Evolutionary conservation across 345 rosid species (phyloP).

Genomic region (Cardamine resedifolia): DNA sequence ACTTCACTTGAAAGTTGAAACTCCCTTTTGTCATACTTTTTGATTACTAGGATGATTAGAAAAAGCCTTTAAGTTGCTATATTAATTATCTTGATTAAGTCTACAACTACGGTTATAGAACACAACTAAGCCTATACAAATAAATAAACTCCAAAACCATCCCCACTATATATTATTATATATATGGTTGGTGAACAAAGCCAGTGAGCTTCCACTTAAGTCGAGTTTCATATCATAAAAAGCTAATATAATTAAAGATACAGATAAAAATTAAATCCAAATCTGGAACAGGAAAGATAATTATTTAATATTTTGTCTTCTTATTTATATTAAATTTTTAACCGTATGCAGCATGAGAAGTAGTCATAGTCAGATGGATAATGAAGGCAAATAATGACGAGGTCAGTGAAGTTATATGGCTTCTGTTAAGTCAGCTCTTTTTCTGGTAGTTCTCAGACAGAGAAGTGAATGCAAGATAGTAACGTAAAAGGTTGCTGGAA

Average conservation of each 20-base stretch:
- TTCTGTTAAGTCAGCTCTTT: not conserved
- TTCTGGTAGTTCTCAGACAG: slow-evolving; percentile 1
- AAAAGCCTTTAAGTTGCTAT: not conserved
- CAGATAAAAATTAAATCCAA: not conserved
- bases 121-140: not conserved
- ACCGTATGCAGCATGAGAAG: not conserved
- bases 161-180: not conserved
- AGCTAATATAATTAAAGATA: not conserved
- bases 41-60: not conserved
- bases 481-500: slow-evolving; percentile 3
- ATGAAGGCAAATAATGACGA: slow-evolving; percentile 1
- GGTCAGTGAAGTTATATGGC: slow-evolving; percentile 1
- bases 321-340: not conserved
- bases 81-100: not conserved
- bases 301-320: not conserved
- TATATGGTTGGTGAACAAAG: not conserved
- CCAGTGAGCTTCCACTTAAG: not conserved
- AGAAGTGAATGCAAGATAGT: slow-evolving; percentile 14
- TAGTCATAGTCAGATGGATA: not conserved
- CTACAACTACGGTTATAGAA: not conserved
- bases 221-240: not conserved
- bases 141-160: not conserved
- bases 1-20: not conserved
- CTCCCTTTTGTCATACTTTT: not conserved
- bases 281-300: not conserved